These are phyloP conservation scores for Fusarium sublunatum DNA, from an alignment of 2,329 filamentous ascomycete genomes.

Conservation along the genomic window DNA sequence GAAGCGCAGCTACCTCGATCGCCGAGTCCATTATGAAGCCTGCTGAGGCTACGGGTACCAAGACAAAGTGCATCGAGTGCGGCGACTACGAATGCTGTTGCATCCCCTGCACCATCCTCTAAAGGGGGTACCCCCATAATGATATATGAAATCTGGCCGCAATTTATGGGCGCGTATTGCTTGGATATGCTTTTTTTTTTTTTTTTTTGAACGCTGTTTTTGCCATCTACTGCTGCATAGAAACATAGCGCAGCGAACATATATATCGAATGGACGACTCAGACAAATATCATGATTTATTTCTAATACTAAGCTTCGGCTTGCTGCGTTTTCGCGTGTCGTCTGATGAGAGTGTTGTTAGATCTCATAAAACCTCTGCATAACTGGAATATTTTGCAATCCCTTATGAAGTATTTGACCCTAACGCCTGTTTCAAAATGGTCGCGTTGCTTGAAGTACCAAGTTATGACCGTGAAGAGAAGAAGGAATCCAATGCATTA, in stretches of 20 bases:
- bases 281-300: constrained; percentile 11
- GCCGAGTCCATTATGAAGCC: constrained; percentile 64
- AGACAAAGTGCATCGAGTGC: constrained; percentile 46
- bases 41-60: constrained; percentile 55
- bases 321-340: background rate
- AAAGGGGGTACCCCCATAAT: constrained; percentile 21
- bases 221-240: constrained; percentile 13
- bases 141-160: background rate
- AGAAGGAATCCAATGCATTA: background rate
- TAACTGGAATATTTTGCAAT: background rate
- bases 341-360: background rate
- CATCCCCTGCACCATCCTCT: constrained; percentile 65
- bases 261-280: constrained; percentile 15
- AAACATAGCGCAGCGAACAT: constrained; percentile 10
- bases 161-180: constrained; percentile 1
- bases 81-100: constrained; percentile 62
- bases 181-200: background rate
- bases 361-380: background rate
- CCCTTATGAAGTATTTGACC: background rate
- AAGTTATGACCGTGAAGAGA: background rate
- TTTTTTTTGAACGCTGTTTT: constrained; percentile 10
- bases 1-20: constrained; percentile 61
- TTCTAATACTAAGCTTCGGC: constrained; percentile 1
- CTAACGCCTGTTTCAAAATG: background rate
- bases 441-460: background rate